Percentiles rank a stretch among this genome's conserved stretches.
Evolutionary conservation across 2,329 filamentous ascomycete species (phyloP).

Genomic region (Cytospora mali): DNA sequence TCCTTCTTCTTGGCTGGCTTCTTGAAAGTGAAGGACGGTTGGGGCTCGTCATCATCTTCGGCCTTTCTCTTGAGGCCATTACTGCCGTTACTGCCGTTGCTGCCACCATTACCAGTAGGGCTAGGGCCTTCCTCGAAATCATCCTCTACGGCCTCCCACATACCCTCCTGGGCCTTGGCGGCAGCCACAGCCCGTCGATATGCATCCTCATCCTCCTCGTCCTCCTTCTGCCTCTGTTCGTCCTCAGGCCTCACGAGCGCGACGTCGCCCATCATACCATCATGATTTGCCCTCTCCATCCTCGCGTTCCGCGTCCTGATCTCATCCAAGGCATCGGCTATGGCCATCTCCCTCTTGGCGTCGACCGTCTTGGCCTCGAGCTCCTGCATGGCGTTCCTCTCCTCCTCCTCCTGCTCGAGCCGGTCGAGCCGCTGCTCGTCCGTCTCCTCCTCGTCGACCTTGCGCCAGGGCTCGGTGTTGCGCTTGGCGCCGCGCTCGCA

Average conservation of each 20-base stretch:
- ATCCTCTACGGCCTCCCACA: constrained; percentile 54
- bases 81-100: constrained; percentile 35
- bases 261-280: constrained; percentile 60
- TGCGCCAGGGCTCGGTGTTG: constrained; percentile 91
- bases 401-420: constrained; percentile 70
- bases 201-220: constrained; percentile 80
- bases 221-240: constrained; percentile 53
- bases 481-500: constrained; percentile 80
- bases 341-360: constrained; percentile 92
- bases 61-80: constrained; percentile 38
- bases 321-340: constrained; percentile 93
- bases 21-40: constrained; percentile 69
- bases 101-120: constrained; percentile 21
- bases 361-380: constrained; percentile 92
- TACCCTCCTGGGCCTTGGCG: constrained; percentile 51
- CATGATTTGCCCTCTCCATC: constrained; percentile 73
- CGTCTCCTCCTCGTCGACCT: constrained; percentile 69
- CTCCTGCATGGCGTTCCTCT: constrained; percentile 92
- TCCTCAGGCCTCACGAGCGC: constrained; percentile 58
- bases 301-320: constrained; percentile 90
- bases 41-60: constrained; percentile 35
- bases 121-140: constrained; percentile 33
- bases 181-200: constrained; percentile 77
- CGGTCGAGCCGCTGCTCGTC: constrained; percentile 86
- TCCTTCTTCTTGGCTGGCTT: constrained; percentile 85